Conservation (phyloP, 108 stramenopile genomes). For the Seminavis robusta region DNA sequence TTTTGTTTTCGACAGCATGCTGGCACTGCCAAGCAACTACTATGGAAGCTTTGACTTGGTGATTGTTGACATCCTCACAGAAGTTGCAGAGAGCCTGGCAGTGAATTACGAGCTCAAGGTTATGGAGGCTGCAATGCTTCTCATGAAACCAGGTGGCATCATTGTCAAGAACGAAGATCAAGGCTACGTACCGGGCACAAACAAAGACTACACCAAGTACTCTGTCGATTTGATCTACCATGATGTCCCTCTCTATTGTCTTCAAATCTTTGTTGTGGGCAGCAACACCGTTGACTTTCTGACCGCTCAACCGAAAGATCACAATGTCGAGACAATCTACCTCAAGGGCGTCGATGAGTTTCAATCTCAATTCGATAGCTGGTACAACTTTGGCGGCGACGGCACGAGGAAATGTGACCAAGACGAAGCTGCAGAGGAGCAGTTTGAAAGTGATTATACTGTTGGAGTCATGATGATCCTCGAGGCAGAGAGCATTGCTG, state of each 20-base stretch:
- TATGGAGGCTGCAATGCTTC: slow-evolving; percentile 9
- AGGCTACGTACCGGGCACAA: slow-evolving; percentile 6
- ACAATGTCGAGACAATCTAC: slow-evolving; percentile 14
- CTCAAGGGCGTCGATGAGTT: neutral
- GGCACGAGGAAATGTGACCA: slow-evolving; percentile 2
- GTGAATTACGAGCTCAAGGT: slow-evolving; percentile 24
- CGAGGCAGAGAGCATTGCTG: slow-evolving; percentile 41
- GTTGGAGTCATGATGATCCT: slow-evolving; percentile 59
- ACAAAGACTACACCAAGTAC: slow-evolving; percentile 16
- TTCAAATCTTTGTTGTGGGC: slow-evolving; percentile 61
- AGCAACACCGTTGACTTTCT: slow-evolving; percentile 71
- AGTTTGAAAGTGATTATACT: slow-evolving; percentile 27
- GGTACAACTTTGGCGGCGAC: slow-evolving; percentile 7
- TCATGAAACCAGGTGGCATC: slow-evolving; percentile 35
- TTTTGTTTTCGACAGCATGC: too few relatives aligned
- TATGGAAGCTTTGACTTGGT: slow-evolving; percentile 40
- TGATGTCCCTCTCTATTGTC: slow-evolving; percentile 56
- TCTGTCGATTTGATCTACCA: slow-evolving; percentile 7
- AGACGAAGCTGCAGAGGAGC: slow-evolving; percentile 18
- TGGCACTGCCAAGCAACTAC: slow-evolving; percentile 26
- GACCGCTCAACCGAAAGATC: slow-evolving; percentile 21
- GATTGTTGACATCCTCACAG: slow-evolving; percentile 21
- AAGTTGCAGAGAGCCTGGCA: slow-evolving; percentile 15
- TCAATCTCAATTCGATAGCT: neutral
- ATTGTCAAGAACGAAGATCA: slow-evolving; percentile 36